Percentiles rank a stretch among this genome's conserved stretches.
These are phyloP conservation scores for Suhomyces tanzawaensis DNA, from an alignment of 805 yeast species.

Conservation along the genomic window DNA sequence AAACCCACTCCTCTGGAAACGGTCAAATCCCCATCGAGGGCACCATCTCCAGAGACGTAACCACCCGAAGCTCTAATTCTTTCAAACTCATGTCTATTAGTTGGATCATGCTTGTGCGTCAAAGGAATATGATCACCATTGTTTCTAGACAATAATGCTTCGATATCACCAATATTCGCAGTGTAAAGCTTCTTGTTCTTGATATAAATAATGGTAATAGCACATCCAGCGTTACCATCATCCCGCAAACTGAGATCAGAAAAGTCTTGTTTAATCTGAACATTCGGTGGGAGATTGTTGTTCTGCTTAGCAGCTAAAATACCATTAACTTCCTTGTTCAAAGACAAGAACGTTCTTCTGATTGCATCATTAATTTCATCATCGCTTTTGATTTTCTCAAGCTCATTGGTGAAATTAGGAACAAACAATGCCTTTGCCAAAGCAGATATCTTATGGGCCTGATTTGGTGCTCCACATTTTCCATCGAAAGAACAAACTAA, in stretches of 20 bases:
- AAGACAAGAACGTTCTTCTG: constrained; percentile 72
- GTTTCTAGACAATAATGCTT: constrained; percentile 71
- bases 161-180: constrained; percentile 90
- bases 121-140: constrained; percentile 78
- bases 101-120: constrained; percentile 82
- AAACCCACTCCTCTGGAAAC: constrained; percentile 93
- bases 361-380: constrained; percentile 70
- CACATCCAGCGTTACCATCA: constrained; percentile 79
- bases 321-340: constrained; percentile 81
- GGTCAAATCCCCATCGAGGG: constrained; percentile 75
- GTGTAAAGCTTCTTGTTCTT: constrained; percentile 67
- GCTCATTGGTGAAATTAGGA: constrained; percentile 63
- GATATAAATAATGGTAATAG: constrained; percentile 78
- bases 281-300: constrained; percentile 35
- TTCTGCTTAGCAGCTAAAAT: constrained; percentile 45
- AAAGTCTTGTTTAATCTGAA: constrained; percentile 30
- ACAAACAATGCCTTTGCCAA: constrained; percentile 72
- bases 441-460: constrained; percentile 65
- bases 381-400: constrained; percentile 42
- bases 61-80: constrained; percentile 92
- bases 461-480: constrained; percentile 51
- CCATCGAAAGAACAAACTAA: constrained; percentile 87
- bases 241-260: constrained; percentile 53
- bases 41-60: constrained; percentile 78
- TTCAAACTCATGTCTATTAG: constrained; percentile 72